These are phyloP conservation scores for Naganishia liquefaciens DNA, from an alignment of 1,284 basidiomycete species.

Conservation along the genomic window DNA sequence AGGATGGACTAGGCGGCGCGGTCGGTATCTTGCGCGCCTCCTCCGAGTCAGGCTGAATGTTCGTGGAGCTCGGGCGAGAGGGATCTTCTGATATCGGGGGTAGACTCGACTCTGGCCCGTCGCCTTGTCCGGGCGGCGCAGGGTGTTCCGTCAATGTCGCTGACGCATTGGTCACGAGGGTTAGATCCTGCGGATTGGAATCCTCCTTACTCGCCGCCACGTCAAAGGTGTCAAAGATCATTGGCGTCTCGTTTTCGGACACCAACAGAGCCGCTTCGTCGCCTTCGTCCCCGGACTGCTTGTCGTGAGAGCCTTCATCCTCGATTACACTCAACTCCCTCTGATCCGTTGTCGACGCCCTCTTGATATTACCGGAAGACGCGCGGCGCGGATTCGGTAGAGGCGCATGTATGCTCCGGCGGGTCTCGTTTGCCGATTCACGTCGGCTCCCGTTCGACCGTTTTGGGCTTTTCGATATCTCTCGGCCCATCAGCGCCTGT, in stretches of 20 bases:
- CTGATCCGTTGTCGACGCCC: slow-evolving; percentile 36
- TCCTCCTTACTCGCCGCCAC: neutral
- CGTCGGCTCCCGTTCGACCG: neutral
- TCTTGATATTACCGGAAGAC: neutral
- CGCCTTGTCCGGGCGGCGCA: no score
- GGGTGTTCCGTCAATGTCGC: no score
- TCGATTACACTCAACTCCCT: slow-evolving; percentile 52
- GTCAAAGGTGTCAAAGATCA: no score
- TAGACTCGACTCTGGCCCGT: no score
- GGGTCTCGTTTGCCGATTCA: slow-evolving; percentile 28
- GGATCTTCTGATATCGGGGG: no score
- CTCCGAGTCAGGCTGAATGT: neutral
- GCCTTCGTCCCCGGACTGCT: neutral
- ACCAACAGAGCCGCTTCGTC: neutral
- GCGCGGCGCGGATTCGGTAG: slow-evolving; percentile 37
- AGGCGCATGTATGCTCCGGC: slow-evolving; percentile 36
- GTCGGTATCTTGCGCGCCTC: neutral
- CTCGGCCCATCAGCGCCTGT: slow-evolving; percentile 9
- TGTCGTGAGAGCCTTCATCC: slow-evolving; percentile 33
- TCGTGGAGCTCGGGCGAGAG: neutral
- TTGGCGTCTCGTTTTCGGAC: no score
- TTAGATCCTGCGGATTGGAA: no score
- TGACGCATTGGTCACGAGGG: no score
- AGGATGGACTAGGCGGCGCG: slow-evolving; percentile 5
- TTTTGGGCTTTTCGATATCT: neutral